Percentiles rank a stretch among this genome's conserved stretches.
phyloP scores from a whole-genome alignment of 2,329 filamentous ascomycete genomes.

The Ramularia endophylla region DNA sequence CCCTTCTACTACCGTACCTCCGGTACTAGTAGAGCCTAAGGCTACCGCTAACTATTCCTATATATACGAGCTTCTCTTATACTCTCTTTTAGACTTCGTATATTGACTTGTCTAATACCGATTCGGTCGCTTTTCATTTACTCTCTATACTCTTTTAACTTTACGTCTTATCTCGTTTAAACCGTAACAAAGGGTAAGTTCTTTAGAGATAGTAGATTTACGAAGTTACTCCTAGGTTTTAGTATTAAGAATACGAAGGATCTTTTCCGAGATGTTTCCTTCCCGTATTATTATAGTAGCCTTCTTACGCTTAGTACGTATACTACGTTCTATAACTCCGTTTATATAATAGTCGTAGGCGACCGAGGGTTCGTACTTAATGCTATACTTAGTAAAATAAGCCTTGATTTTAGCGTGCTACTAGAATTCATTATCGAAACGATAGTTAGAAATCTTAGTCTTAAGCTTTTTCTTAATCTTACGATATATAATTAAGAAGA shows the following conservation, averaged over 20 bases:
- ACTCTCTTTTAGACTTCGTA: no score
- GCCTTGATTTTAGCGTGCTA: neutral
- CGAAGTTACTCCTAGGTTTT: neutral
- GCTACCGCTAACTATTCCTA: no score
- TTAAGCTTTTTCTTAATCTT: neutral
- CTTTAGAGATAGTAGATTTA: neutral
- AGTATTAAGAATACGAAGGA: neutral
- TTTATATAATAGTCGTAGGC: conserved; percentile 5
- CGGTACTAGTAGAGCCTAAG: no score
- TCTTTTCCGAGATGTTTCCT: neutral
- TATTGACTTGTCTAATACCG: no score
- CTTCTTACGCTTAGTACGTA: conserved; percentile 1
- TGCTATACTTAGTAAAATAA: neutral
- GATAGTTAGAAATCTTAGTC: neutral
- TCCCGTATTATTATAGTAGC: conserved; percentile 1
- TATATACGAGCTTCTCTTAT: no score
- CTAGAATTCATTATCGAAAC: conserved; percentile 2
- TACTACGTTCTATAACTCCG: neutral
- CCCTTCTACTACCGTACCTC: no score
- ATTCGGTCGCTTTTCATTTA: no score
- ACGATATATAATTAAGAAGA: neutral
- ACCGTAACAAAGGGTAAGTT: neutral
- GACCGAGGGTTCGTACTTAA: neutral
- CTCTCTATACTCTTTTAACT: no score
- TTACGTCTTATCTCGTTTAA: no score